phyloP scores from a whole-genome alignment of 768 basidiomycete species.

The Lactifluus piperatus region DNA sequence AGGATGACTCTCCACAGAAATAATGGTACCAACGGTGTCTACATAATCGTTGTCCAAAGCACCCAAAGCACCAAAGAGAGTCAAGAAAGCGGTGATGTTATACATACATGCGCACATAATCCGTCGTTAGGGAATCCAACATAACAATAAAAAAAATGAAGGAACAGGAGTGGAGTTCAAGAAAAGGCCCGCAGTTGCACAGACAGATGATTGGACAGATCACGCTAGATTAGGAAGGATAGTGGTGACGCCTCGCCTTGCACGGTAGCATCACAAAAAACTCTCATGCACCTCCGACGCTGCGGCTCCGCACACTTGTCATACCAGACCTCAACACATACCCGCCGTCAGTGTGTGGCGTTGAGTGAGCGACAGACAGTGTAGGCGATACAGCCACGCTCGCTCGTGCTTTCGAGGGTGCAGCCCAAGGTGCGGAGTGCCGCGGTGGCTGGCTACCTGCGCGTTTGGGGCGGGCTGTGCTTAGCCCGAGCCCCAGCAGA shows the following conservation, averaged over 20 bases:
- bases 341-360: constrained; percentile 7
- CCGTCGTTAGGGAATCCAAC: constrained; percentile 9
- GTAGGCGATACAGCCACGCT: constrained; percentile 16
- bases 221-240: not conserved
- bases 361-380: constrained; percentile 8
- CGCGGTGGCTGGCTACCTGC: constrained; percentile 18
- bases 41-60: not conserved
- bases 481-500: not conserved
- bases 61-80: not conserved
- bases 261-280: not conserved
- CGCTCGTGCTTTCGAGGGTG: constrained; percentile 6
- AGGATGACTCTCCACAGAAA: no score
- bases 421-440: constrained; percentile 10
- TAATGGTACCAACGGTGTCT: not conserved
- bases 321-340: constrained; percentile 11
- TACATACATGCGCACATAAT: constrained; percentile 1
- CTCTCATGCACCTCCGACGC: not conserved
- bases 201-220: constrained; percentile 11
- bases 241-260: not conserved
- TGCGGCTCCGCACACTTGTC: constrained; percentile 1
- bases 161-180: not conserved
- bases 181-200: not conserved
- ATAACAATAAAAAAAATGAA: not conserved
- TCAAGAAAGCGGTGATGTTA: not conserved
- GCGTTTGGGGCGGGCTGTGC: not conserved